These are phyloP conservation scores for Trichomonas tenax DNA, from an alignment of 208 protist species.

Conservation along the genomic window DNA sequence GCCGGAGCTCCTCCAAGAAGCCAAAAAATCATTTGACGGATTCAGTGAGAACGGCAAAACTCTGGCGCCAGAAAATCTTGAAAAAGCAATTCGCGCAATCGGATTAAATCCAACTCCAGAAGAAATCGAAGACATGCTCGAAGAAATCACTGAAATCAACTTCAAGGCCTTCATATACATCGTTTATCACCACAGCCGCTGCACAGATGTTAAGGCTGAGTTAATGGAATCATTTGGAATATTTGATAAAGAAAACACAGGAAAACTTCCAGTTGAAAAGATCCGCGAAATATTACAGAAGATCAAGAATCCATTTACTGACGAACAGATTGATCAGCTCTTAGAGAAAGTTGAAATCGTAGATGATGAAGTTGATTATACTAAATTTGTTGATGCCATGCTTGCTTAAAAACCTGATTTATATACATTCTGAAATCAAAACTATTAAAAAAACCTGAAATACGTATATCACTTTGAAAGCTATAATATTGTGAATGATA, in stretches of 20 bases:
- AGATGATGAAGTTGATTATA: neutral
- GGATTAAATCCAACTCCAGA: slow-evolving; percentile 92
- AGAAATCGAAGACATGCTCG: slow-evolving; percentile 61
- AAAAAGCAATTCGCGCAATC: slow-evolving; percentile 46
- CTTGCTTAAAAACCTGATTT: neutral
- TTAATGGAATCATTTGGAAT: neutral
- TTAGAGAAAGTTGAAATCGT: neutral
- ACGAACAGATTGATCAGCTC: neutral
- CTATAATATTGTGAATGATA: too few relatives aligned
- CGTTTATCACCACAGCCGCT: neutral
- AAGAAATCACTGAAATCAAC: slow-evolving; percentile 45
- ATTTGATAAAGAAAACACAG: neutral
- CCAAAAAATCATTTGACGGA: neutral
- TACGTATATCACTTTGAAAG: too few relatives aligned
- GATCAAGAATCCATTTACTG: neutral
- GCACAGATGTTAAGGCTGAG: neutral
- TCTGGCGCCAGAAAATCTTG: neutral
- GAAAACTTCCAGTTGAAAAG: neutral
- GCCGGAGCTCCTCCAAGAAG: neutral
- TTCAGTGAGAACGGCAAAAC: neutral
- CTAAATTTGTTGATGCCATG: neutral
- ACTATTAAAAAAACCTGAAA: too few relatives aligned
- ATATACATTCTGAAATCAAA: too few relatives aligned
- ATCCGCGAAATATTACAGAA: neutral
- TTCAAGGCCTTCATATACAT: neutral